Conservation (phyloP, 2,329 filamentous ascomycete species). For the Dactylonectria macrodidyma region DNA sequence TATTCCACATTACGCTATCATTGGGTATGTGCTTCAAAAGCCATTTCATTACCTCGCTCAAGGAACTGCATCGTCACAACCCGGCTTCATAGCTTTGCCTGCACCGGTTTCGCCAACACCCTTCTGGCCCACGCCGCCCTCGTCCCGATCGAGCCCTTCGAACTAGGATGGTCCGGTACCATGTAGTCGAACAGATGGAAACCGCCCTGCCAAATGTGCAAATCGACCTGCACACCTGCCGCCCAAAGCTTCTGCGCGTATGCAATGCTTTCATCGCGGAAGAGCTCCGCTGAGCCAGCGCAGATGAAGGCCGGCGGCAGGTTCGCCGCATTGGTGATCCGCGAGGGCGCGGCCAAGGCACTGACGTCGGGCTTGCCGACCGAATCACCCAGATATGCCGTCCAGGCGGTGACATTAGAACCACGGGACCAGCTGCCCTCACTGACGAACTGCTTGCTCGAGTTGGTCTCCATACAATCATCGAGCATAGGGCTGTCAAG, state of each 20-base stretch:
- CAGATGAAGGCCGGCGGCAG: constrained; percentile 62
- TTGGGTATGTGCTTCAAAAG: neutral
- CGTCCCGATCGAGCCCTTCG: constrained; percentile 29
- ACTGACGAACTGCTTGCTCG: constrained; percentile 51
- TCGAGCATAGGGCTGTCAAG: constrained; percentile 65
- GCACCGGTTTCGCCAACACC: constrained; percentile 21
- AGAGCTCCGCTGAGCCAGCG: constrained; percentile 60
- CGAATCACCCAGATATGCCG: constrained; percentile 55
- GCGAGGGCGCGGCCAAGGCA: constrained; percentile 54
- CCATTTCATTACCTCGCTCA: neutral
- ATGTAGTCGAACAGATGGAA: constrained; percentile 57
- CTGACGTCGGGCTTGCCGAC: constrained; percentile 52
- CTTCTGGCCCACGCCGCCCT: constrained; percentile 36
- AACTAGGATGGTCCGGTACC: constrained; percentile 32
- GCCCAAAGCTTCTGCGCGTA: constrained; percentile 58
- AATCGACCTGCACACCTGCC: constrained; percentile 58
- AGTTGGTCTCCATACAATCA: constrained; percentile 54
- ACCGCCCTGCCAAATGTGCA: constrained; percentile 60
- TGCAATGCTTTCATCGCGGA: constrained; percentile 57
- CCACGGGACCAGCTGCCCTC: constrained; percentile 54
- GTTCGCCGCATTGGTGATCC: constrained; percentile 53
- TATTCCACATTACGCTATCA: neutral
- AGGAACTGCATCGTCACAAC: neutral
- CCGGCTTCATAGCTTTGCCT: constrained; percentile 25
- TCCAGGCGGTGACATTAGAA: constrained; percentile 60